Percentiles rank a stretch among this genome's conserved stretches.
Evolutionary conservation across 2,329 filamentous ascomycete species (phyloP).

Genomic region (Fusarium albidum): DNA sequence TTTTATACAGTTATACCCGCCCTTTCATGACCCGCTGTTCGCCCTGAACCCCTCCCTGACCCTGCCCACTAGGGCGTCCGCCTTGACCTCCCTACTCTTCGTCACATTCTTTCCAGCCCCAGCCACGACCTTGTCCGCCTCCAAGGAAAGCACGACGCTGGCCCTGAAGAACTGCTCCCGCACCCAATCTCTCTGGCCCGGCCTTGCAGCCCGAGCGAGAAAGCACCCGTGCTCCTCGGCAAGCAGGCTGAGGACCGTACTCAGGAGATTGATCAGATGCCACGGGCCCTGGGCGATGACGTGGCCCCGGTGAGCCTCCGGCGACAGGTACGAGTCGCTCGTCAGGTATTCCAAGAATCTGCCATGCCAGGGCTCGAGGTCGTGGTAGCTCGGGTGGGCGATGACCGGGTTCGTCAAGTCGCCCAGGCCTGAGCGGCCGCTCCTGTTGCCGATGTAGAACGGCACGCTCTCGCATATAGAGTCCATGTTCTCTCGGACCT

Average conservation of each 20-base stretch:
- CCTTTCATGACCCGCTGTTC: slow-evolving; percentile 1
- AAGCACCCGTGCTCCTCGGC: not conserved
- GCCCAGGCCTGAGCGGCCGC: not conserved
- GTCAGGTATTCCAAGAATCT: not conserved
- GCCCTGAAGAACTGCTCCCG: not conserved
- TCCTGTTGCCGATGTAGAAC: slow-evolving; percentile 18
- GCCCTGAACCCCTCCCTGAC: not conserved
- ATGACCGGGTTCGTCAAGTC: slow-evolving; percentile 4
- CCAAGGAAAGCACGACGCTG: not conserved
- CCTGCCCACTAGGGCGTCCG: not conserved
- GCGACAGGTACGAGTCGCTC: slow-evolving; percentile 3
- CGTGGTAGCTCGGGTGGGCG: slow-evolving; percentile 14
- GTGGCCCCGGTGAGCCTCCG: slow-evolving; percentile 1
- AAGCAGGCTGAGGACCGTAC: not conserved
- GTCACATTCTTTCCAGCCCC: not conserved
- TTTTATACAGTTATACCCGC: not conserved
- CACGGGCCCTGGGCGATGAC: slow-evolving; percentile 10
- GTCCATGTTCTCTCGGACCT: slow-evolving; percentile 9
- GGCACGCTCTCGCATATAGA: slow-evolving; percentile 13
- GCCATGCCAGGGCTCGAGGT: not conserved
- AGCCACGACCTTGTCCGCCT: not conserved
- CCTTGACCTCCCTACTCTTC: not conserved
- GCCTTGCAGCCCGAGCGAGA: not conserved
- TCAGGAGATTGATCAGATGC: slow-evolving; percentile 5
- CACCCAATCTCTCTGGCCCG: slow-evolving; percentile 12